Conservation (phyloP, 2,329 filamentous ascomycete genomes). For the Fusarium sp. region DNA sequence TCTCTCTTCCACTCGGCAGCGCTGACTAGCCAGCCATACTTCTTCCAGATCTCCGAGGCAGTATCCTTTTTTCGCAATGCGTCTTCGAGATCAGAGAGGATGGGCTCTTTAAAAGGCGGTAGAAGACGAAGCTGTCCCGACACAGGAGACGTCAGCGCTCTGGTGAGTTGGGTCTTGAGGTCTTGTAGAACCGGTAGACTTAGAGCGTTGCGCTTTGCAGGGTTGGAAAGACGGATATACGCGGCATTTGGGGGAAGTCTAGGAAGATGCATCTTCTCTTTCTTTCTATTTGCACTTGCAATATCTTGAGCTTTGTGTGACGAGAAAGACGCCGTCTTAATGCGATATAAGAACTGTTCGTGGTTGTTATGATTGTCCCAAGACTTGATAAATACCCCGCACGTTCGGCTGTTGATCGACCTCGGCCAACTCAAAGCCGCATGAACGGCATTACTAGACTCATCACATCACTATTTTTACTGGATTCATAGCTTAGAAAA, state of each 20-base stretch:
- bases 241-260: constrained; percentile 30
- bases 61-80: not conserved
- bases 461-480: not conserved
- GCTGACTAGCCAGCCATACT: constrained; percentile 39
- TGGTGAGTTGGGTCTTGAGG: constrained; percentile 35
- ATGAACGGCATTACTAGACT: not conserved
- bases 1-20: constrained; percentile 38
- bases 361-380: not conserved
- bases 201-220: constrained; percentile 38
- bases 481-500: not conserved
- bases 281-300: not conserved
- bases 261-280: constrained; percentile 29
- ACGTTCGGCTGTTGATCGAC: not conserved
- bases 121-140: constrained; percentile 24
- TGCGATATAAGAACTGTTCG: not conserved
- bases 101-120: constrained; percentile 21
- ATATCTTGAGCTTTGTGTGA: not conserved
- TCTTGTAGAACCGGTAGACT: constrained; percentile 32
- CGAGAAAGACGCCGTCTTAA: not conserved
- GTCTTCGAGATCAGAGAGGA: constrained; percentile 15
- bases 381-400: not conserved
- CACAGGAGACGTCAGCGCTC: constrained; percentile 23
- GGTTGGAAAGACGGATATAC: constrained; percentile 39
- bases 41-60: constrained; percentile 12
- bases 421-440: not conserved